Base-by-base conservation (phyloP, 139 green algal genomes). In the Gonium pectorale region DNA sequence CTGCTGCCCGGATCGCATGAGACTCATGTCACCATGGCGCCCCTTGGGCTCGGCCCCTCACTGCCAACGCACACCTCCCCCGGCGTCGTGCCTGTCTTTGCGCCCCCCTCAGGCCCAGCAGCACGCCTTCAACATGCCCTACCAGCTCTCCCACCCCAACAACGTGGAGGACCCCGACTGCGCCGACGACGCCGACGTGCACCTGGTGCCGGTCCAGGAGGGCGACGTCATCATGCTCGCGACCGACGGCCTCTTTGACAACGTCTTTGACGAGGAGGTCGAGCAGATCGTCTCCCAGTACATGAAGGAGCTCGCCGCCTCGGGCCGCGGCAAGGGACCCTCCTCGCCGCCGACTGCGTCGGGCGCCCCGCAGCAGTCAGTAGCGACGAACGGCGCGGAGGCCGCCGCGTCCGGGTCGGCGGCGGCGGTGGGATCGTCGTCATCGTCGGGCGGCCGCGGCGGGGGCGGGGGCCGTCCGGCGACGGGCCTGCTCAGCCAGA, bases 111-210 rank as follows among this genome's bases (percentile, higher is more conserved):
- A 95, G 90, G 71, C 90, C 49, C 95, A 98, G 92, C 93, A 99
- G 93, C 97, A 99, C 88, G 84, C 90, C 72, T 99, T 98, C 91
- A 99, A 99, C 91, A 96, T 96, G 91, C 97, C 97, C 0, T 98
- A 92, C 89, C 96, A 98, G 94, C 87, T 98, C 60, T 92, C 80
- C 15, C 86, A 87, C 71, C 89, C 91, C 38, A 86, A 83, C 54
- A 88, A 93, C 69, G 88, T 95, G 63, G 86, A 91, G 31, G 83
- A 91, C 80, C 93, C 92, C 26, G 92, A 95, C 80, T 82, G 86
- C 22, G 90, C 92, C 37, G 88, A 90, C 84, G 89, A 89, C 83
- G 91, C 91, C 4, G 85, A 92, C 79, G 69, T 92, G 37, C 94
- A 89, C 78, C 22, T 85, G 38, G 67, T 97, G 77, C 43, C 80